Evolutionary conservation across 2,329 filamentous ascomycete species (phyloP), one percentile per base, ranked within the genome.

Genomic region (Neurospora sp.): DNA sequence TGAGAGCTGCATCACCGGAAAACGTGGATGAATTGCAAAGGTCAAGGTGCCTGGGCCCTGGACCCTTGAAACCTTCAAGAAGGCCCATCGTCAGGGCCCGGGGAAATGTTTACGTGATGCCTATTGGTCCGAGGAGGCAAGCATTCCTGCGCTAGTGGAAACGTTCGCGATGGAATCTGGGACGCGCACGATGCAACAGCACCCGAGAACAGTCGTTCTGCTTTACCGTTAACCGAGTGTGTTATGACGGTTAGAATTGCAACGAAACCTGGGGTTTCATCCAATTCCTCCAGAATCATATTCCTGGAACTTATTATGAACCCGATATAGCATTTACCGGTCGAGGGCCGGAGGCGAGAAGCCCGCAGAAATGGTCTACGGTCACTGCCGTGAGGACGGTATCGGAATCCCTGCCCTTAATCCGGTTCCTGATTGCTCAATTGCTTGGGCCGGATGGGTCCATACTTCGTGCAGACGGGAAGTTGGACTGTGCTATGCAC

Each of bases 111-210:
- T 69, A 71, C 73, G 73, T 69, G 72, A 19, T 65, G 37, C 73
- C 73, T 69, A 74, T 74, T 74, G 73, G 73, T 33, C 66, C 19
- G 62, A 8, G 41, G n/a, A 37, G 66, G 36, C 46, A 43, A 43
- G 68, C 67, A 72, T 75, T 73, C 74, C 74, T 75, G 73, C 72
- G 40, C 71, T 70, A 72, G 73, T 72, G 72, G 71, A 68, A 66
- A 69, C 33, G 40, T 68, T 67, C 57, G 40, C 37, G 40, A 67
- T 17, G 15, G 66, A 41, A 62, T 33, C n/a, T 33, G 57, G 37
- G 68, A 62, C 66, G 19, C 52, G 39, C 33, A 65, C 62, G 28
- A 67, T 39, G 66, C 33, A 36, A 28, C 62, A 67, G 39, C 68
- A 40, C 62, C 33, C 6, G 62, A 52, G 39, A 69, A n/a, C 46